These are phyloP conservation scores for Fusarium keratoplasticum DNA, from an alignment of 2,329 filamentous ascomycete species.

Conservation along the genomic window DNA sequence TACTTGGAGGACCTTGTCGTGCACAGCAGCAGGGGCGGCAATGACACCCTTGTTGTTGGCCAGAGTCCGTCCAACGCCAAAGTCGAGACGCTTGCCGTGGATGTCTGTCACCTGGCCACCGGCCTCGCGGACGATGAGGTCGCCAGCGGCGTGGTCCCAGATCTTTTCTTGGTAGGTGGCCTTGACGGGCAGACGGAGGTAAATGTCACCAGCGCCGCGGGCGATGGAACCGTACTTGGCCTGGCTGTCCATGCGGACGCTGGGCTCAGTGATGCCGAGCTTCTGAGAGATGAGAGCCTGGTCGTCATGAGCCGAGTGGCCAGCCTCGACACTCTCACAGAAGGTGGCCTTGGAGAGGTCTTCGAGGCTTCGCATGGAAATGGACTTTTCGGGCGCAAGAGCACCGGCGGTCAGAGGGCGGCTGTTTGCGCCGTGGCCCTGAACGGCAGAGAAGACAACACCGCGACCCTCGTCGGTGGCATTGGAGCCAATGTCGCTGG, in stretches of 20 bases:
- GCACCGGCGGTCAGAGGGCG: constrained; percentile 71
- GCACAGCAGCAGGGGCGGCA: constrained; percentile 82
- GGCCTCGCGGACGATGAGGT: constrained; percentile 93
- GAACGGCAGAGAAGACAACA: constrained; percentile 87
- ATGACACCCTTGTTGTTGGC: constrained; percentile 93
- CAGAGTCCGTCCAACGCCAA: constrained; percentile 86
- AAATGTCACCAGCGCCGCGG: constrained; percentile 92
- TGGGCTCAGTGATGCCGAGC: constrained; percentile 88
- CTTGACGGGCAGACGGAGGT: constrained; percentile 87
- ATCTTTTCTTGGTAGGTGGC: constrained; percentile 98
- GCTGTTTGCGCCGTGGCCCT: constrained; percentile 83
- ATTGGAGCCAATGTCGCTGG: constrained; percentile 78
- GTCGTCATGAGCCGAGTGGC: constrained; percentile 89
- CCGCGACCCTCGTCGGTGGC: constrained; percentile 82
- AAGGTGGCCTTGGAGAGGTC: constrained; percentile 87
- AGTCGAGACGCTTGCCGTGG: constrained; percentile 85
- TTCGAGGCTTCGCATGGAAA: constrained; percentile 81
- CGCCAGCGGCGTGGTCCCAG: constrained; percentile 97
- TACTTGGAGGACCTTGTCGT: constrained; percentile 79
- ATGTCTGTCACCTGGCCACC: constrained; percentile 94
- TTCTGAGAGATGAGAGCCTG: constrained; percentile 83
- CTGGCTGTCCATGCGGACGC: constrained; percentile 96
- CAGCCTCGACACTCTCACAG: constrained; percentile 96
- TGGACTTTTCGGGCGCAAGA: constrained; percentile 69
- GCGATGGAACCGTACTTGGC: constrained; percentile 98